Base-by-base conservation (phyloP, 345 rosid species). In the Camelina hispida region DNA sequence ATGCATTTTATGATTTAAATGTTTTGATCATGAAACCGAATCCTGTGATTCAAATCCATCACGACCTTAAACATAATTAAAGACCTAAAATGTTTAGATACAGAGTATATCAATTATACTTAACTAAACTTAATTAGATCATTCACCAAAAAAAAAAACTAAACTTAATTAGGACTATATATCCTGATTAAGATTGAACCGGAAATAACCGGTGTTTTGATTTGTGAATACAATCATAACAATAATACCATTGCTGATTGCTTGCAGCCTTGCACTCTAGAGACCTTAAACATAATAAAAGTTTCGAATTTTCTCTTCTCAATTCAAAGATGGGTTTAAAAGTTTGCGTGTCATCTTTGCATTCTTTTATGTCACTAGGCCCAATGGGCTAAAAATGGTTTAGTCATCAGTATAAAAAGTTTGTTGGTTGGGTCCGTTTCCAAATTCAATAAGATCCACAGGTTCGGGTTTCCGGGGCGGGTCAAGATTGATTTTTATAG, bases 311-410 rank as follows among this genome's bases (percentile, higher is more conserved):
- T 25, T 62, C 28, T 28, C 10, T 23, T 60, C 22, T 42, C 13
- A 1, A 7, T 40, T 20, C 16, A 28, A 15, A 55, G 40, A 37
- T 37, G 10, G 11, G 7, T 11, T 12, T 28, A 6, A 6, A 44
- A 15, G 50, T 44, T 23, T 14, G 47, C 1, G 44, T 43, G 28
- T 5, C 20, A 9, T 46, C 28, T 38, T 17, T 71, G 30, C 60
- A 50, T 16, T 25, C 13, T 72, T 10, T 20, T 34, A 11, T 14
- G 47, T n/a, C 6, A 28, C 11, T n/a, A 22, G 63, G 32, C 66
- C 66, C 78, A 66, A 66, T 55, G 72, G 71, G 72, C 72, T 43
- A 44, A 10, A 55, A 25, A 34, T 34, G 50, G 57, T 64, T 2
- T 34, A 28, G 6, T 32, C 20, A 55, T 30, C 34, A 55, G 54